Percentiles rank a stretch among this genome's conserved stretches.
These are phyloP conservation scores for Mortierella antarctica DNA, from an alignment of 192 early-diverging fungal species.

Conservation along the genomic window DNA sequence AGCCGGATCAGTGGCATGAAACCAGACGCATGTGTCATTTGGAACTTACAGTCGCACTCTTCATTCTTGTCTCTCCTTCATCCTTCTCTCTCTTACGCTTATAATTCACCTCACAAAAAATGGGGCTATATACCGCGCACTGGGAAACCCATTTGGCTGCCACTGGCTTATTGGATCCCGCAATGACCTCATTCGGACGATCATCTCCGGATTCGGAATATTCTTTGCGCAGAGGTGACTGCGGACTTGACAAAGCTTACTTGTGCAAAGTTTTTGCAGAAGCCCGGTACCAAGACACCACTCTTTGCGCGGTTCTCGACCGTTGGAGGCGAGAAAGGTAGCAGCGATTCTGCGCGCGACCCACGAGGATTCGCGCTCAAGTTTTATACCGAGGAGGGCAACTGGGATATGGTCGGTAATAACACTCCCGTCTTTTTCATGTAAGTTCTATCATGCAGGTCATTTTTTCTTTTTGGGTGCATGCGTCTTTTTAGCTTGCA, in stretches of 20 bases:
- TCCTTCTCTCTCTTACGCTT: too few relatives aligned
- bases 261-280: conserved; percentile 77
- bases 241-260: conserved; percentile 75
- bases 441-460: conserved; percentile 14
- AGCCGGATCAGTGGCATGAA: too few relatives aligned
- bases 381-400: conserved; percentile 90
- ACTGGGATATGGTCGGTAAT: conserved; percentile 90
- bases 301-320: conserved; percentile 86
- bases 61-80: too few relatives aligned
- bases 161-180: not conserved
- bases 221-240: conserved; percentile 66
- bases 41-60: too few relatives aligned
- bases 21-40: too few relatives aligned
- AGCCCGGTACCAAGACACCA: conserved; percentile 82
- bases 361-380: conserved; percentile 86
- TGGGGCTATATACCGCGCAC: too few relatives aligned
- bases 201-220: not conserved
- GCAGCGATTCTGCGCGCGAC: conserved; percentile 81
- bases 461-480: not conserved
- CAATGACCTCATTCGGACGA: not conserved
- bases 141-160: too few relatives aligned
- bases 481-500: not conserved
- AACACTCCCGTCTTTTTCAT: conserved; percentile 89
- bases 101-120: too few relatives aligned
- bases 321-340: conserved; percentile 80